Conservation (phyloP, 352 stramenopile species). For the Globisporangium echinulatum region DNA sequence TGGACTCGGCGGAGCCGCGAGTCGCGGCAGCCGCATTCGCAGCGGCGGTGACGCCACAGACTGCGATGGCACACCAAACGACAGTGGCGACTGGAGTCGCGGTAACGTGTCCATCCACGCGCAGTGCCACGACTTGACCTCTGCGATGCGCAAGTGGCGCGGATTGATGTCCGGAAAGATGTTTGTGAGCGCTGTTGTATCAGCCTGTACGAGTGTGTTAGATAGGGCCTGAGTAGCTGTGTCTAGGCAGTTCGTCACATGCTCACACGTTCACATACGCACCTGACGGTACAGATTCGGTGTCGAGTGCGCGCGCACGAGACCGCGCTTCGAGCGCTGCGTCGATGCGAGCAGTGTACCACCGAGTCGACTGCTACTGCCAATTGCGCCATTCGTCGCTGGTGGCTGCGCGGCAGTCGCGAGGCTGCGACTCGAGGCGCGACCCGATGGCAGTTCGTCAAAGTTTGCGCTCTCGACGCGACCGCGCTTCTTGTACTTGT, state of each 20-base stretch:
- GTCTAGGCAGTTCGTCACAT: background rate
- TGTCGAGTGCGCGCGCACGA: conserved; percentile 20
- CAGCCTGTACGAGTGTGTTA: conserved; percentile 13
- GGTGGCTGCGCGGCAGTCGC: background rate
- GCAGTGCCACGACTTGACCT: conserved; percentile 79
- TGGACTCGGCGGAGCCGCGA: background rate
- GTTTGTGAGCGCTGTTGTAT: conserved; percentile 47
- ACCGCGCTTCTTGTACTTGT: conserved; percentile 53
- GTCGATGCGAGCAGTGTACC: background rate
- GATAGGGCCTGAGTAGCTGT: background rate
- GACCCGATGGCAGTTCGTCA: conserved; percentile 19
- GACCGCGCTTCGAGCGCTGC: conserved; percentile 3
- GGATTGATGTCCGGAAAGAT: conserved; percentile 82
- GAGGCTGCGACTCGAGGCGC: conserved; percentile 12
- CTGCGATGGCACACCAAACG: background rate
- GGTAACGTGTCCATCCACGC: conserved; percentile 56
- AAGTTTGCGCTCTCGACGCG: conserved; percentile 58
- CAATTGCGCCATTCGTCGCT: background rate
- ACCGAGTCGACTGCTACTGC: background rate
- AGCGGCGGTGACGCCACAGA: background rate
- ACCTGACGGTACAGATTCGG: conserved; percentile 18
- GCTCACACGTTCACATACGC: background rate
- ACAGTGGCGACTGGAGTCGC: background rate
- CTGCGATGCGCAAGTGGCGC: conserved; percentile 68
- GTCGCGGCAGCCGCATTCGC: background rate